phyloP scores from a whole-genome alignment of 495 filamentous ascomycete species.

The Neurospora cerealis region DNA sequence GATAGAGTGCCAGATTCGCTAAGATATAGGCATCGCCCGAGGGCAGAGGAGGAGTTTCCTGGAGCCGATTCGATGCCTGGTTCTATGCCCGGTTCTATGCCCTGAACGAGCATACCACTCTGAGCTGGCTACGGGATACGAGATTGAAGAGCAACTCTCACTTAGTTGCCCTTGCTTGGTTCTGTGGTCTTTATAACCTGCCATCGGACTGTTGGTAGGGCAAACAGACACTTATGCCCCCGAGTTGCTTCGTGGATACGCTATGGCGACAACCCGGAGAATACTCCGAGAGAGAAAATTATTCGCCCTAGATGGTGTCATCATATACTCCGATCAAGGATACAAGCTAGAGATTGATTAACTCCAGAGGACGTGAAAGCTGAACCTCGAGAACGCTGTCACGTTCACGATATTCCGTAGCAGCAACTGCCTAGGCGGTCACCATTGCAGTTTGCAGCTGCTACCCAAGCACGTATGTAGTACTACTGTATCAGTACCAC shows the following conservation, averaged over 20 bases:
- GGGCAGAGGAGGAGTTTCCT: conserved; percentile 24
- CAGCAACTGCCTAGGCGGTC: background rate
- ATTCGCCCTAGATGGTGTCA: background rate
- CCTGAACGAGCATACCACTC: background rate
- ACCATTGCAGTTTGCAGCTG: background rate
- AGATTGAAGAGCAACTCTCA: background rate
- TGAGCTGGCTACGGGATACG: background rate
- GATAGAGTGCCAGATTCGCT: conserved; percentile 28
- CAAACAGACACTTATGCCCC: background rate
- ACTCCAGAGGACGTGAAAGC: background rate
- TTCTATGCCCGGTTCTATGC: conserved; percentile 15
- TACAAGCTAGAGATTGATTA: background rate
- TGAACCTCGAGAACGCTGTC: background rate
- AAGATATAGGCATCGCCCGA: conserved; percentile 26
- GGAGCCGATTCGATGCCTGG: conserved; percentile 25
- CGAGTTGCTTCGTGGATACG: background rate
- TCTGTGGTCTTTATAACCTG: background rate
- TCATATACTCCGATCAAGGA: background rate
- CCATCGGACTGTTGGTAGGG: background rate
- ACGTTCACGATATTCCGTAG: background rate
- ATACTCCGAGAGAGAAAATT: background rate
- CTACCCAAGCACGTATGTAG: background rate
- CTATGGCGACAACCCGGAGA: background rate
- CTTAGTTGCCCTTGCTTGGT: background rate
- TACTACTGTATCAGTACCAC: background rate